Evolutionary conservation across 2,329 filamentous ascomycete species (phyloP), one percentile per base, ranked within the genome.

Genomic region (Neonectria hederae): DNA sequence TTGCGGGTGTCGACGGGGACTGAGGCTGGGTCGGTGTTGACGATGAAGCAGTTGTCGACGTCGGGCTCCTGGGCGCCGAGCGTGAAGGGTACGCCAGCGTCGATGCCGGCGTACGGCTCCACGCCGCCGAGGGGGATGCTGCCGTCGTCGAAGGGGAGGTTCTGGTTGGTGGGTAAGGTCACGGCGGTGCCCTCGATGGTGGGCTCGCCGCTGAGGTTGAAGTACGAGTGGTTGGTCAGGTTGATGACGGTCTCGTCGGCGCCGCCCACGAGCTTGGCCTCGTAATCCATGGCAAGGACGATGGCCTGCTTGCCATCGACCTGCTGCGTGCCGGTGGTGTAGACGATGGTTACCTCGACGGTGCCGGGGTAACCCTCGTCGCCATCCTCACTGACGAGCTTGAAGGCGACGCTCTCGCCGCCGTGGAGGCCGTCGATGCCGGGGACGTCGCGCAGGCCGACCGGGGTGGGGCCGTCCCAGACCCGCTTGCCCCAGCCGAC

Each of bases 221-320:
- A 91, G 82, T 91, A 91, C 42, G 93, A 97, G 83, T 99, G 95
- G 82, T 98, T 99, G 54, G 96, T 98, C 81, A 98, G 87, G 80
- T 94, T 97, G 77, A 98, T 87, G 45, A 90, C 90, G 0, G 95
- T 98, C 84, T 97, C 95, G n/a, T 94, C 89, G 13, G 90, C 90
- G 54, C 91, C 90, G 3, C 87, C 90, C 3, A 93, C 85, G 51
- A 98, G 84, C 78, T 93, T 89, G 21, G 92, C 94, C 83, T 97
- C 92, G 77, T 97, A 98, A 78, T 98, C 96, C 54, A 97, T 92
- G 61, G 90, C 90, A 62, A 98, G 80, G 21, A 96, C 87, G 1
- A 87, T 89, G 67, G 90, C 89, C 66, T 90, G 85, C 65, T 86
- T 87, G 19, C 87, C 88, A 5, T 85, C 82, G 13, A 85, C 81